Base-by-base conservation (phyloP, 768 basidiomycete genomes). In the Cantharellus anzutake region DNA sequence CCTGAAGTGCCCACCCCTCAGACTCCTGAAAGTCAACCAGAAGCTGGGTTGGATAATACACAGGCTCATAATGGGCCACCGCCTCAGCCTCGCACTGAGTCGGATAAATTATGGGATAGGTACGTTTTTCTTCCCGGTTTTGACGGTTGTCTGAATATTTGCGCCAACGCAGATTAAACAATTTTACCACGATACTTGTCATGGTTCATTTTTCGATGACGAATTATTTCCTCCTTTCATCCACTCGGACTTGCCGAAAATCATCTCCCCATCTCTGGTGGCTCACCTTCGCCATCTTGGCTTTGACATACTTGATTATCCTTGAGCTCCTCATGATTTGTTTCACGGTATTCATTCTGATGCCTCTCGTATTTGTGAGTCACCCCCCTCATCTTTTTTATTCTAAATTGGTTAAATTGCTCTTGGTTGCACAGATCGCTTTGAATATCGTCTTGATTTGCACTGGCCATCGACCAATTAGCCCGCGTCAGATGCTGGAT, bases 201-300 rank as follows among this genome's bases (percentile, higher is more conserved):
- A 67, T 90, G 4, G 80, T 76, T 59, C 91, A 89, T 85, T 90
- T 90, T 65, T 68, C 90, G 37, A 82, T 80, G 16, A 84, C 86
- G 5, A 84, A 91, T 66, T 81, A 88, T 38, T 72, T 90, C 59
- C 77, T 81, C 62, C 90, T 88, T 66, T 84, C 84, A 14, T 84
- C 86, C 4, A 72, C 86, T 38, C 73, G 81, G 63, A 78, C 81
- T 14, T 91, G 88, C 60, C 82, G 88, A 20, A 70, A 74, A 60
- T 73, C 83, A 0, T 78, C 87, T 7, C 88, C 88, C 4, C 83
- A 88, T 64, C 71, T 90, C 41, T 91, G 87, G 87, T 91, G 86
- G 85, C 78, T 89, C 52, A 80, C 78, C 29, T 88, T 91, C 67
- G 82, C 79, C 41, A 82, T 90, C 64, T 71, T 90, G 11, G 81